These are phyloP conservation scores for Penicillium verrucosum DNA, from an alignment of 2,329 filamentous ascomycete species.

Conservation along the genomic window DNA sequence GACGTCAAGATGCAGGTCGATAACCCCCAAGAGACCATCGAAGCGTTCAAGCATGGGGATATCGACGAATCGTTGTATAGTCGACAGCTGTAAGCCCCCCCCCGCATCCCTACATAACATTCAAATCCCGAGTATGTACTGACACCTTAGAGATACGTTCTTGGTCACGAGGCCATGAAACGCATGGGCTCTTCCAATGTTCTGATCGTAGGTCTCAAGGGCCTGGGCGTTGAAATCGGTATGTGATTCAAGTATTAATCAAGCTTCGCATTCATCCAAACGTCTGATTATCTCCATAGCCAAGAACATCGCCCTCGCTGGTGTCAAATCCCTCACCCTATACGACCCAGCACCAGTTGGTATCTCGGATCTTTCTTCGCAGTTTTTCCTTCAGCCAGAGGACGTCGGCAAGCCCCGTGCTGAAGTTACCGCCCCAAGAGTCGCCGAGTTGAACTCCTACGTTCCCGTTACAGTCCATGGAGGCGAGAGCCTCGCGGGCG, in stretches of 20 bases:
- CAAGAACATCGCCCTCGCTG: conserved; percentile 96
- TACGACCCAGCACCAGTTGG: conserved; percentile 82
- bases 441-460: conserved; percentile 94
- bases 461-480: conserved; percentile 79
- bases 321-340: conserved; percentile 93
- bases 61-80: conserved; percentile 68
- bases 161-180: conserved; percentile 88
- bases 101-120: neutral
- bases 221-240: conserved; percentile 88
- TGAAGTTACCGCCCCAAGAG: conserved; percentile 77
- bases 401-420: conserved; percentile 93
- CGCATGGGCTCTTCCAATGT: conserved; percentile 97
- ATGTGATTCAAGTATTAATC: conserved; percentile 18
- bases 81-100: conserved; percentile 53
- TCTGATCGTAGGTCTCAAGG: conserved; percentile 85
- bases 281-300: conserved; percentile 48
- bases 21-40: conserved; percentile 54
- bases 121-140: conserved; percentile 6
- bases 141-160: conserved; percentile 53
- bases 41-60: conserved; percentile 61
- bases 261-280: neutral
- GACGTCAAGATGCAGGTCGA: conserved; percentile 62
- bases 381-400: conserved; percentile 87
- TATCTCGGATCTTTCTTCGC: conserved; percentile 87
- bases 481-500: conserved; percentile 62